Evolutionary conservation across 208 protist species (phyloP).

Genomic region (Spironucleus salmonicida): DNA sequence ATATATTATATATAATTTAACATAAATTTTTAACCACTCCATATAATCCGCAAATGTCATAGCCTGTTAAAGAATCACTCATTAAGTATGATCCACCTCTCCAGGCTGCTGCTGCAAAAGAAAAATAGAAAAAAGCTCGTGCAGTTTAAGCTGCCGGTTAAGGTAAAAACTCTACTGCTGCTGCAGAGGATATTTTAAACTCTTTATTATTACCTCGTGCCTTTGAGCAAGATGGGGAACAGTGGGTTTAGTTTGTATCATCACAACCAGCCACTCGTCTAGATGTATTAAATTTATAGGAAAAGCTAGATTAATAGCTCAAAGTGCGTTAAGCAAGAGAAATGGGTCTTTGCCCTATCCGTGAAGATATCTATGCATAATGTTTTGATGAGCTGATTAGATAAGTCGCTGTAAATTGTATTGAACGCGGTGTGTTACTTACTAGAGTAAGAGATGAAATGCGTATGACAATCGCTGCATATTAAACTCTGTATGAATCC

Average conservation of each 20-base stretch:
- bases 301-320: conserved; percentile 64
- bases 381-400: conserved; percentile 86
- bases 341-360: conserved; percentile 77
- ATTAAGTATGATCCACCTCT: conserved; percentile 19
- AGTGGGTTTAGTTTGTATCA: conserved; percentile 63
- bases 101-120: background rate
- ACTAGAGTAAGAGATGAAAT: conserved; percentile 80
- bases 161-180: background rate
- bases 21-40: too few relatives aligned
- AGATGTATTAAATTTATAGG: conserved; percentile 63
- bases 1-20: too few relatives aligned
- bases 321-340: conserved; percentile 68
- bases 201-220: conserved; percentile 55
- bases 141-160: background rate
- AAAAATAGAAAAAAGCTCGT: background rate
- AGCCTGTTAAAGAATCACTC: too few relatives aligned
- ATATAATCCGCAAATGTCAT: too few relatives aligned
- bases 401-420: conserved; percentile 85
- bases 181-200: conserved; percentile 62
- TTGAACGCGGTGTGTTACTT: conserved; percentile 80
- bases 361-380: conserved; percentile 81
- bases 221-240: conserved; percentile 48
- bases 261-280: conserved; percentile 60
- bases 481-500: conserved; percentile 65
- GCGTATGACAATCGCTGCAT: conserved; percentile 63